Evolutionary conservation across 2,329 filamentous ascomycete genomes (phyloP), one percentile per base, ranked within the genome.

Genomic region (Aureobasidium pullulans): DNA sequence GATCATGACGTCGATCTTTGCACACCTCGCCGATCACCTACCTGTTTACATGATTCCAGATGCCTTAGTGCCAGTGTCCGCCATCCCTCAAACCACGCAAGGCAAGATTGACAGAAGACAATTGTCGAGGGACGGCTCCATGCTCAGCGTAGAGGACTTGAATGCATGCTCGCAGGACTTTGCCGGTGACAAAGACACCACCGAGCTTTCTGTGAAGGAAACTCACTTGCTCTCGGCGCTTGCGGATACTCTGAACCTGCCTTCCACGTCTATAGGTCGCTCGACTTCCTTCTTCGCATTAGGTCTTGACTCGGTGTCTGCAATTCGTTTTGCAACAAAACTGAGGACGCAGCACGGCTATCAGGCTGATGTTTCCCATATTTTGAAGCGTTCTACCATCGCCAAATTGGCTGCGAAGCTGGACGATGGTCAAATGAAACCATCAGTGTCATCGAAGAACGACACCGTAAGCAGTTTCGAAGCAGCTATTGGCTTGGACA

Each of bases 291-390:
- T 96, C 62, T 85, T 87, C 59, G 83, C 81, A n/a, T 71, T 96
- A 2, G 92, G 92, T 0, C 71, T 96, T 6, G 90, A 96, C 69
- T 96, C 91, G 0, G 84, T 96, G 29, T 88, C 86, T 7, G 89
- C 89, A 0, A 95, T 96, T 63, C 75, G 81, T 0, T 72, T 95
- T 8, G 82, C 87, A 0, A 83, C 79, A 57, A 68, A 71, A 15
- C 69, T 96, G 0, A 78, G 80, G 57, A 78, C 79, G 54, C 65
- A 73, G 2, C 62, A 68, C 0, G 71, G 82, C 1, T 72, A 66
- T 6, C 76, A 80, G 28, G 68, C 90, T 2, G 77, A 87, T 10
- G 82, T 95, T 7, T 90, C 88, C 0, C 72, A 79, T 1, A 81
- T 96, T 23, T 74, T 96, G n/a, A 83, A 81, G 49, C 81, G 88